A percentile compares a stretch with the other conserved stretches of the same genome.
Evolutionary conservation across 148 eudicot genomes (phyloP).

Genomic region (Camellia lanceoleosa): DNA sequence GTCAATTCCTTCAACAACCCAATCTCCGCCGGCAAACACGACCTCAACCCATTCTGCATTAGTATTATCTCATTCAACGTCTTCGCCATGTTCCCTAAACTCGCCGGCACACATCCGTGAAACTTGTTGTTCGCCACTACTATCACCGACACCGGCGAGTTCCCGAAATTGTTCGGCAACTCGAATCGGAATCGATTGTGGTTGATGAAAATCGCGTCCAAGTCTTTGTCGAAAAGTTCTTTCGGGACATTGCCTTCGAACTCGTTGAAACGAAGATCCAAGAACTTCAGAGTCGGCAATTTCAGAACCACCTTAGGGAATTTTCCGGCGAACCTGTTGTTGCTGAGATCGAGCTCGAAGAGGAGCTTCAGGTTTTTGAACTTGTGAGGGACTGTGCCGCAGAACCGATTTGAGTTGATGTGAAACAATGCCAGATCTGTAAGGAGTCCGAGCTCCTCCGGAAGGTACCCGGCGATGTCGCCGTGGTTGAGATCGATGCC

Average conservation of each 20-base stretch:
- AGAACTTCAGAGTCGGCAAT: slow-evolving; percentile 47
- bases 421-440: slow-evolving; percentile 74
- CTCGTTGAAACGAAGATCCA: slow-evolving; percentile 82
- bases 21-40: slow-evolving; percentile 66
- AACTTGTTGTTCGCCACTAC: slow-evolving; percentile 74
- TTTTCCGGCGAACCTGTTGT: slow-evolving; percentile 77
- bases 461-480: slow-evolving; percentile 83
- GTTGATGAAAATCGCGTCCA: slow-evolving; percentile 85
- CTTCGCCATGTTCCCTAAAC: slow-evolving; percentile 66
- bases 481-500: slow-evolving; percentile 77
- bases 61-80: slow-evolving; percentile 69
- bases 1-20: slow-evolving; percentile 71
- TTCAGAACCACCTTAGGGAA: slow-evolving; percentile 68
- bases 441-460: slow-evolving; percentile 72
- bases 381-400: slow-evolving; percentile 66
- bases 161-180: slow-evolving; percentile 75
- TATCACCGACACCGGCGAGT: slow-evolving; percentile 89
- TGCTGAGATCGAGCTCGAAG: slow-evolving; percentile 77
- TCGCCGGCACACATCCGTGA: slow-evolving; percentile 80
- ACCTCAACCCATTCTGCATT: slow-evolving; percentile 63
- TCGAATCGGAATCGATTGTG: slow-evolving; percentile 67
- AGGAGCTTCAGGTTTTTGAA: slow-evolving; percentile 47
- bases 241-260: slow-evolving; percentile 74
- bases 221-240: slow-evolving; percentile 54
- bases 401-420: slow-evolving; percentile 73